Conservation (phyloP, 805 yeast species). For the Yarrowia alimentaria region DNA sequence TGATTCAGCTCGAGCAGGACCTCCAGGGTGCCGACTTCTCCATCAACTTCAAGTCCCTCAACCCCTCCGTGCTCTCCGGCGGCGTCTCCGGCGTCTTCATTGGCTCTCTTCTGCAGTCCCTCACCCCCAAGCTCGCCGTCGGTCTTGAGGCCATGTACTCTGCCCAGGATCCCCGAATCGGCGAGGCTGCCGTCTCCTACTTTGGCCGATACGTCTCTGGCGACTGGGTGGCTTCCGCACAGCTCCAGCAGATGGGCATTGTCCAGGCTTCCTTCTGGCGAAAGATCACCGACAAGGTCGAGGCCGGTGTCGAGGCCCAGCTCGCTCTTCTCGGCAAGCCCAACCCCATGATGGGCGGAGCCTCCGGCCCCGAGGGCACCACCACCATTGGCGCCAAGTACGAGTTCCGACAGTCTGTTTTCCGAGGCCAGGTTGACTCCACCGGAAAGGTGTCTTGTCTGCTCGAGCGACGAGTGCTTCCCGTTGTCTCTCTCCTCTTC, state of each 20-base stretch:
- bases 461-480: constrained; percentile 90
- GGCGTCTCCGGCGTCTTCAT: constrained; percentile 88
- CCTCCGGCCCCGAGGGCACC: constrained; percentile 83
- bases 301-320: constrained; percentile 46
- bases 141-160: constrained; percentile 94
- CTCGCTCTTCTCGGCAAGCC: constrained; percentile 35
- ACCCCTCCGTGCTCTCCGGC: constrained; percentile 77
- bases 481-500: constrained; percentile 84
- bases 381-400: constrained; percentile 96
- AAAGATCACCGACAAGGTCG: constrained; percentile 86
- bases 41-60: constrained; percentile 82
- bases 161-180: constrained; percentile 52
- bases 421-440: constrained; percentile 92
- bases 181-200: constrained; percentile 87
- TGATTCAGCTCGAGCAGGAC: constrained; percentile 96
- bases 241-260: constrained; percentile 90
- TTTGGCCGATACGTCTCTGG: constrained; percentile 86
- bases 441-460: constrained; percentile 86
- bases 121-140: constrained; percentile 76
- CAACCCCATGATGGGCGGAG: constrained; percentile 64
- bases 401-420: constrained; percentile 93
- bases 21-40: constrained; percentile 86
- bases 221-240: constrained; percentile 92
- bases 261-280: constrained; percentile 89
- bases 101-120: constrained; percentile 84